Evolutionary conservation across 2,329 filamentous ascomycete species (phyloP), one percentile per base, ranked within the genome.

Genomic region (Aspergillus transmontanensis): DNA sequence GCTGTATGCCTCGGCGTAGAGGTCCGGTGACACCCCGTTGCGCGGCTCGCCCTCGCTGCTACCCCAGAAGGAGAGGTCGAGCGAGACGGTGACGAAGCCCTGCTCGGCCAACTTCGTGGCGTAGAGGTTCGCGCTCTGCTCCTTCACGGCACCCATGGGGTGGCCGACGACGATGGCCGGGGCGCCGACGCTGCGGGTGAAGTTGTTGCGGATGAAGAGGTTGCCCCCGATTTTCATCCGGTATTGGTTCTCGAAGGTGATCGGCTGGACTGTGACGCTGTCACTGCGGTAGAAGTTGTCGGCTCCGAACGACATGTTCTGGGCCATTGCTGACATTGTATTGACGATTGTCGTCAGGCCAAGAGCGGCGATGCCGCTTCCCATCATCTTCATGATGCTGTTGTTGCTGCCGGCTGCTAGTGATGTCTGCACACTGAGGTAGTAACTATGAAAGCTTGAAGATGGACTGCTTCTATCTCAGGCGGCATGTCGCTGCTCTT

Each of bases 101-200:
- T 69, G 66, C 34, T 74, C 68, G 12, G 71, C 69, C 10, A 75
- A 36, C 32, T 67, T 69, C 2, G 65, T 68, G 26, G 70, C 70
- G 39, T 72, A 71, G 1, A 71, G 65, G 39, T 69, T 71, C 0
- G 71, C 66, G 39, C 64, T 68, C 41, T 75, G 71, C 61, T 75
- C 72, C 39, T 74, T 72, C 28, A 72, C 69, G 4, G 66, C 68
- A 12, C 68, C 70, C 67, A 72, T 69, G 1, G 72, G 72, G 57
- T 73, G 72, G 30, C 66, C 64, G 32, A 73, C 61, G 30, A 74
- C 56, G 34, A 74, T 60, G 19, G 66, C 70, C 4, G 71, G 71
- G 0, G 46, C 23, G 14, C 34, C 1, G 28, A 26, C 19, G 57
- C 23, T 64, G 54, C 21, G n/a, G 3, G 61, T 63, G 34, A 63